Percentiles rank a stretch among this genome's conserved stretches.
Conservation (phyloP, 73 alveolate genomes). For the Halteria grandinella region DNA sequence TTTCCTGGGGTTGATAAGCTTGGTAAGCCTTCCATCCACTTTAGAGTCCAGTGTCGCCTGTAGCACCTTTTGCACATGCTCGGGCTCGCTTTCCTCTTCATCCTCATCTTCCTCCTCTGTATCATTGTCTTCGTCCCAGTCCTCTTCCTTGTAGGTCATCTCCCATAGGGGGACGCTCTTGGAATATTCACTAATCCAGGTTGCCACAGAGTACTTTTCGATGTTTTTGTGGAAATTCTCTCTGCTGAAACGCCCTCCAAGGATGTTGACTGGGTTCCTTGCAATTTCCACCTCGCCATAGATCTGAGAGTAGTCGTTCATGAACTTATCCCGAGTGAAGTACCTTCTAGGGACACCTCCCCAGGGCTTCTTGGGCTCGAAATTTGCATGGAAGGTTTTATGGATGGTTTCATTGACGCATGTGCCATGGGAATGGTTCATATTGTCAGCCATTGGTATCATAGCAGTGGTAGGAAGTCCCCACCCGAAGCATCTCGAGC, state of each 20-base stretch:
- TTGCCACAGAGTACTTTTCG: background rate
- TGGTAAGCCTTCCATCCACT: background rate
- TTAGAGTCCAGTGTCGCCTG: background rate
- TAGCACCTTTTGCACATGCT: background rate
- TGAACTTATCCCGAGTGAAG: slow-evolving; percentile 42
- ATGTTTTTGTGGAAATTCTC: slow-evolving; percentile 2
- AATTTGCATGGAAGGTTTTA: slow-evolving; percentile 8
- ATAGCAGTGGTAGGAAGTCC: background rate
- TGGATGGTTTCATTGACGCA: slow-evolving; percentile 22
- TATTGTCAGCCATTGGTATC: slow-evolving; percentile 20
- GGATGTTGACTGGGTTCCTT: background rate
- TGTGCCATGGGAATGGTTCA: slow-evolving; percentile 24
- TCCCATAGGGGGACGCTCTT: slow-evolving; percentile 15
- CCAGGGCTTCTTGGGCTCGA: background rate
- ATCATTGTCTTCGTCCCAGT: background rate
- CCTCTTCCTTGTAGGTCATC: background rate
- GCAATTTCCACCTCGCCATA: slow-evolving; percentile 12
- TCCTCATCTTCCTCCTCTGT: background rate
- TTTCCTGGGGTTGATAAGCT: slow-evolving; percentile 18
- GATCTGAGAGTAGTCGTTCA: slow-evolving; percentile 30
- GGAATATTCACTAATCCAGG: background rate
- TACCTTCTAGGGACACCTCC: slow-evolving; percentile 1
- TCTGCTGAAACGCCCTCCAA: slow-evolving; percentile 12
- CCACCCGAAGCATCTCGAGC: slow-evolving; percentile 7
- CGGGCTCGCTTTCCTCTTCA: background rate